These are phyloP conservation scores for Selenicereus undatus DNA, from an alignment of 148 eudicot species.

Conservation along the genomic window DNA sequence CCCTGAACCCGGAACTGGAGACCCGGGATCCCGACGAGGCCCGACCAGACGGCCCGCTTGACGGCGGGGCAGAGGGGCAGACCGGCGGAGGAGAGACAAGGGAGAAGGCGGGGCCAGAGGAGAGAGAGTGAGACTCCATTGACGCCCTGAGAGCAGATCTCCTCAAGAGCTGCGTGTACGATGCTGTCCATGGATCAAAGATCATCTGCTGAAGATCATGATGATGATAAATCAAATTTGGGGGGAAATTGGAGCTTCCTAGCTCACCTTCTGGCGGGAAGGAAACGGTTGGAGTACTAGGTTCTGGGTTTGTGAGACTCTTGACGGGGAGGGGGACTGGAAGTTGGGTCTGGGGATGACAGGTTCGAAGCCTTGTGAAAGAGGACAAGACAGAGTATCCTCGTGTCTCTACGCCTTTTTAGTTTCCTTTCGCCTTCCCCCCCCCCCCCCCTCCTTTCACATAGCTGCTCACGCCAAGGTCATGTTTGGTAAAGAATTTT, in stretches of 20 bases:
- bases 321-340: too few relatives aligned
- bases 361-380: background rate
- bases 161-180: constrained; percentile 59
- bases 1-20: constrained; percentile 37
- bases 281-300: constrained; percentile 7
- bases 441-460: too few relatives aligned
- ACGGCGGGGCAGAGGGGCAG: constrained; percentile 49
- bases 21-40: constrained; percentile 52
- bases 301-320: background rate
- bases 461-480: too few relatives aligned
- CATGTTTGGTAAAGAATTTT: too few relatives aligned
- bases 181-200: constrained; percentile 51
- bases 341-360: background rate
- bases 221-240: background rate
- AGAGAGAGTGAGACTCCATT: constrained; percentile 47
- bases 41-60: constrained; percentile 63
- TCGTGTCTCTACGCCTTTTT: too few relatives aligned
- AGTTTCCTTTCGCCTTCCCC: too few relatives aligned
- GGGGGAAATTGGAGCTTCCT: constrained; percentile 2
- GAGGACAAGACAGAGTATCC: too few relatives aligned
- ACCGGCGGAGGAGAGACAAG: constrained; percentile 43
- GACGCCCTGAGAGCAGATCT: constrained; percentile 54
- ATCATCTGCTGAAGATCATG: constrained; percentile 8
- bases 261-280: constrained; percentile 12
- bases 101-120: constrained; percentile 54